These are phyloP conservation scores for Hyphopichia khmerensis DNA, from an alignment of 1,139 yeast species.

Conservation along the genomic window DNA sequence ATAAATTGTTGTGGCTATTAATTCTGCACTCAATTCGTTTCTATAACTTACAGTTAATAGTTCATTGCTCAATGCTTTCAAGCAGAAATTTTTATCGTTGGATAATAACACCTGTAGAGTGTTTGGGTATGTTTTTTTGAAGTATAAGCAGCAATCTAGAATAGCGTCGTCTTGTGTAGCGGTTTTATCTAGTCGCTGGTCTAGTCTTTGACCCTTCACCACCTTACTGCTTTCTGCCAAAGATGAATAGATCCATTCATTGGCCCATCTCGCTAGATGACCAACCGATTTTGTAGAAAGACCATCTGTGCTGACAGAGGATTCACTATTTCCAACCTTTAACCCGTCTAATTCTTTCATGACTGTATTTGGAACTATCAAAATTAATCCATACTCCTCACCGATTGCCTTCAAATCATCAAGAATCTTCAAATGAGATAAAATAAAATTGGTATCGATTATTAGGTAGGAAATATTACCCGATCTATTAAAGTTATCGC, in stretches of 20 bases:
- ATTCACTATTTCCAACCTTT: slow-evolving; percentile 29
- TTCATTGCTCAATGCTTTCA: slow-evolving; percentile 69
- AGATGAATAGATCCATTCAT: slow-evolving; percentile 70
- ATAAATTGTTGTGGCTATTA: slow-evolving; percentile 53
- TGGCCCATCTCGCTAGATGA: slow-evolving; percentile 68
- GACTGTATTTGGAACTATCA: slow-evolving; percentile 71
- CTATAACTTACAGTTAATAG: slow-evolving; percentile 67
- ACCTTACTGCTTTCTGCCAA: slow-evolving; percentile 52
- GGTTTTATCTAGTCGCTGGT: slow-evolving; percentile 46
- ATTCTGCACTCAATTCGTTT: slow-evolving; percentile 56
- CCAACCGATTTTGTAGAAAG: slow-evolving; percentile 41
- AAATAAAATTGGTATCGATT: slow-evolving; percentile 75
- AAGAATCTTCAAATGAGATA: slow-evolving; percentile 61
- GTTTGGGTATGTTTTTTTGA: slow-evolving; percentile 37
- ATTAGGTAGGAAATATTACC: slow-evolving; percentile 45
- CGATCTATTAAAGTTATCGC: slow-evolving; percentile 10
- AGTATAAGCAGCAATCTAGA: slow-evolving; percentile 77
- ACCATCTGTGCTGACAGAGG: not conserved
- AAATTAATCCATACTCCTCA: slow-evolving; percentile 38
- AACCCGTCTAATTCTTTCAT: slow-evolving; percentile 79
- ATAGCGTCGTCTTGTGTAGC: slow-evolving; percentile 76
- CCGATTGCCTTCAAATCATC: slow-evolving; percentile 47
- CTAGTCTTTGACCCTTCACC: slow-evolving; percentile 64
- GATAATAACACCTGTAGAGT: slow-evolving; percentile 66
- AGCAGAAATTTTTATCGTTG: slow-evolving; percentile 80